Percentiles rank a stretch among this genome's conserved stretches.
Conservation (phyloP, 139 green algal genomes). For the Pleodorina starrii region DNA sequence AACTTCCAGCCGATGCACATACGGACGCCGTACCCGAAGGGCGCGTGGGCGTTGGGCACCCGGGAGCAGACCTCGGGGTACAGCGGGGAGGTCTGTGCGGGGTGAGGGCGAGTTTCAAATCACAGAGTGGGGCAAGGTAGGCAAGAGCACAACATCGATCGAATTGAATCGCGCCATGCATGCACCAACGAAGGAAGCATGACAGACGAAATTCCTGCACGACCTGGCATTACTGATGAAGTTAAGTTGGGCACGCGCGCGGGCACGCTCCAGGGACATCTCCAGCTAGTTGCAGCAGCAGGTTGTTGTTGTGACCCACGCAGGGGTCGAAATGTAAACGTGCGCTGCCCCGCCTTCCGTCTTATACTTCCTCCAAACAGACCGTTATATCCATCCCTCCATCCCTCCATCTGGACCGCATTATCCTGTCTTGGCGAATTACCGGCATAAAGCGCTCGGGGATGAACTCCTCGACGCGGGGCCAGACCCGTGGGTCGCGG, state of each 20-base stretch:
- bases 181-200: not conserved
- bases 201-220: not conserved
- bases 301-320: not conserved
- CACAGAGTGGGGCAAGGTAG: not conserved
- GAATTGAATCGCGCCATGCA: not conserved
- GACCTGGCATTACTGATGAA: not conserved
- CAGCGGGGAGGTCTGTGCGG: conserved; percentile 19
- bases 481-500: conserved; percentile 65
- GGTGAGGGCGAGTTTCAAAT: not conserved
- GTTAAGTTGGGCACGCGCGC: conserved; percentile 1
- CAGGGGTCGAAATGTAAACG: not conserved
- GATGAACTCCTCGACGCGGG: conserved; percentile 55
- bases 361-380: no score
- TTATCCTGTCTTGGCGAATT: not conserved
- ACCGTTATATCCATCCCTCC: not conserved
- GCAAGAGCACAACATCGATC: not conserved
- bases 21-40: conserved; percentile 59
- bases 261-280: not conserved
- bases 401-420: not conserved
- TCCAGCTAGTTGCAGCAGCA: not conserved
- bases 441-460: conserved; percentile 73
- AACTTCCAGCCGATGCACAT: conserved; percentile 69
- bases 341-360: no score
- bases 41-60: conserved; percentile 30
- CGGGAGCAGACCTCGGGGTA: conserved; percentile 10